These are phyloP conservation scores for Aspergillus ostianus DNA, from an alignment of 495 filamentous ascomycete species.

Conservation along the genomic window DNA sequence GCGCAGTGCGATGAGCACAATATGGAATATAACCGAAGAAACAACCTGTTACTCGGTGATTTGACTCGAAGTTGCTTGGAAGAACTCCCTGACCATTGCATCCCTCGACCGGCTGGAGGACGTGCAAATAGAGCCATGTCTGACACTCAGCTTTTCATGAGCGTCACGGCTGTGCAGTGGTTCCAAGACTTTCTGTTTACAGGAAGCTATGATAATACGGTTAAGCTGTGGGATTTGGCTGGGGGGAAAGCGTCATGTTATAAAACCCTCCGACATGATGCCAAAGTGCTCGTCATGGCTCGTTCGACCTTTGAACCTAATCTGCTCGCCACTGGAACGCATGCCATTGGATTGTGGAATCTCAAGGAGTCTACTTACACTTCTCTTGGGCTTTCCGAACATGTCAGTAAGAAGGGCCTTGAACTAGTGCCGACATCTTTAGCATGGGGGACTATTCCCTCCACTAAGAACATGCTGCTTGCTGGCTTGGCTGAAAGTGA, in stretches of 20 bases:
- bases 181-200: constrained; percentile 66
- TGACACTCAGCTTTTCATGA: constrained; percentile 70
- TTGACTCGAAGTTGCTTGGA: constrained; percentile 48
- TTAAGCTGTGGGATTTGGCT: constrained; percentile 69
- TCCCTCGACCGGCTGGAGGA: constrained; percentile 51
- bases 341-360: constrained; percentile 34
- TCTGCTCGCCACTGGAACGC: constrained; percentile 52
- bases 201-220: constrained; percentile 75
- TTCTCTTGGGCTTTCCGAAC: constrained; percentile 16
- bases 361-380: constrained; percentile 15
- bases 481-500: constrained; percentile 72
- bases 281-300: constrained; percentile 69
- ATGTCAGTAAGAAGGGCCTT: constrained; percentile 46
- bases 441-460: constrained; percentile 61
- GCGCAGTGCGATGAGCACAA: constrained; percentile 72
- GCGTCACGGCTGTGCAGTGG: constrained; percentile 74
- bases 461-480: constrained; percentile 59
- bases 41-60: constrained; percentile 77
- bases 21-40: constrained; percentile 79
- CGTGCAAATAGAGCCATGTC: constrained; percentile 58
- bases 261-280: constrained; percentile 60
- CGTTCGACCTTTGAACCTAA: constrained; percentile 43
- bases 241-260: constrained; percentile 32
- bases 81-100: constrained; percentile 70
- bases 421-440: constrained; percentile 63